phyloP scores from a whole-genome alignment of 768 basidiomycete species.

The Collybia sordida region DNA sequence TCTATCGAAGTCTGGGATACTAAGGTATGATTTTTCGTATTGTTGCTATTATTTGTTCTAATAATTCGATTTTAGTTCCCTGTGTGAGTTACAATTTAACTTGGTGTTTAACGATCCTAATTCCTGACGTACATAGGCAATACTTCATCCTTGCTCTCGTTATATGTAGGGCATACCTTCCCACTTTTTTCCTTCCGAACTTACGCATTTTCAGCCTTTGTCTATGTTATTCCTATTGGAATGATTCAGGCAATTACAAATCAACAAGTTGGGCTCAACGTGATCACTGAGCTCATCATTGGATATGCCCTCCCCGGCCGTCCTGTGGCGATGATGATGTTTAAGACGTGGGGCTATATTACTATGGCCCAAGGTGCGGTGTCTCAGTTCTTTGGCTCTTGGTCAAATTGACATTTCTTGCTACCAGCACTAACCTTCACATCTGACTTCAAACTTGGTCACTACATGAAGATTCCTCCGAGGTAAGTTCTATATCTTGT shows the following conservation, averaged over 20 bases:
- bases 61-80: slow-evolving; percentile 43
- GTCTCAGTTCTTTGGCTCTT: neutral
- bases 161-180: slow-evolving; percentile 37
- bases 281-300: slow-evolving; percentile 79
- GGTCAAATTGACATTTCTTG: neutral
- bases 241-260: slow-evolving; percentile 77
- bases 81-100: slow-evolving; percentile 47
- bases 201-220: slow-evolving; percentile 31
- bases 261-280: slow-evolving; percentile 72
- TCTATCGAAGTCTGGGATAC: slow-evolving; percentile 76
- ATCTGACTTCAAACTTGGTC: slow-evolving; percentile 78
- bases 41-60: neutral
- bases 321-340: slow-evolving; percentile 83
- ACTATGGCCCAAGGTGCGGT: slow-evolving; percentile 53
- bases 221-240: slow-evolving; percentile 72
- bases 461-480: slow-evolving; percentile 78
- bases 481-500: slow-evolving; percentile 25
- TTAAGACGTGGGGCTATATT: slow-evolving; percentile 82
- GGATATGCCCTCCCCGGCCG: slow-evolving; percentile 79
- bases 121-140: slow-evolving; percentile 22
- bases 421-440: slow-evolving; percentile 60
- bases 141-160: slow-evolving; percentile 69
- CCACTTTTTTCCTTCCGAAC: neutral
- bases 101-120: neutral
- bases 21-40: slow-evolving; percentile 19